phyloP scores from a whole-genome alignment of 1,284 basidiomycete species.

The Flammula alnicola region DNA sequence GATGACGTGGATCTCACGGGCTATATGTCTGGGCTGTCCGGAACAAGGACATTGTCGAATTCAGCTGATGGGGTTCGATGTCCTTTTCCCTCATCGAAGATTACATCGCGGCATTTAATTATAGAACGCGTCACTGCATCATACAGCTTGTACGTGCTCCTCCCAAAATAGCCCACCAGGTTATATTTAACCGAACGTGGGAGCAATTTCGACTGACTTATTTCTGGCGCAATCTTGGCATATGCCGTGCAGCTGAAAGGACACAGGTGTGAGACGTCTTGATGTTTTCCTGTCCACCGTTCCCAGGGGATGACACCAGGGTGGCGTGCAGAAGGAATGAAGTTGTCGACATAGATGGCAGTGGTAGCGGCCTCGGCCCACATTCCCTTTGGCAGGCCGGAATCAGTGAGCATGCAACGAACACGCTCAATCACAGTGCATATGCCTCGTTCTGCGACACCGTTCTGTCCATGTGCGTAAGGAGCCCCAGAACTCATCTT shows the following conservation, averaged over 20 bases:
- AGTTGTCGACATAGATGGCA: slow-evolving; percentile 18
- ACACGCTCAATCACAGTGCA: slow-evolving; percentile 7
- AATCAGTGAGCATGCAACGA: slow-evolving; percentile 7
- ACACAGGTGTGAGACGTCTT: slow-evolving; percentile 31
- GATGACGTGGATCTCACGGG: not conserved
- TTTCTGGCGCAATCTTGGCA: slow-evolving; percentile 29
- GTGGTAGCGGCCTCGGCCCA: slow-evolving; percentile 6
- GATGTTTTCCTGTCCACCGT: slow-evolving; percentile 20
- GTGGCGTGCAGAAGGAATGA: slow-evolving; percentile 24
- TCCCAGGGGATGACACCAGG: slow-evolving; percentile 23
- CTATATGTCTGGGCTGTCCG: not conserved
- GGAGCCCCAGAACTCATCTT: slow-evolving; percentile 21
- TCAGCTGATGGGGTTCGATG: slow-evolving; percentile 1
- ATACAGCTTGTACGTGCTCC: slow-evolving; percentile 25
- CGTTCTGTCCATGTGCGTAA: slow-evolving; percentile 15
- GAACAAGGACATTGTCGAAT: not conserved
- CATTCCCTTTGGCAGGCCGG: slow-evolving; percentile 8
- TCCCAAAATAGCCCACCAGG: slow-evolving; percentile 27
- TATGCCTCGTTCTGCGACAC: slow-evolving; percentile 9
- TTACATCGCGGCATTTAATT: slow-evolving; percentile 1
- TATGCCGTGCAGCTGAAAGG: slow-evolving; percentile 28
- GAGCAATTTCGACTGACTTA: slow-evolving; percentile 25
- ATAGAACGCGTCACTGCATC: slow-evolving; percentile 8
- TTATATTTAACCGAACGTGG: slow-evolving; percentile 20
- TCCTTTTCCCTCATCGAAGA: slow-evolving; percentile 3